A percentile compares a stretch with the other conserved stretches of the same genome.
These are phyloP conservation scores for Adenanthera pavonina DNA, from an alignment of 306 rosid genomes.

Conservation along the genomic window DNA sequence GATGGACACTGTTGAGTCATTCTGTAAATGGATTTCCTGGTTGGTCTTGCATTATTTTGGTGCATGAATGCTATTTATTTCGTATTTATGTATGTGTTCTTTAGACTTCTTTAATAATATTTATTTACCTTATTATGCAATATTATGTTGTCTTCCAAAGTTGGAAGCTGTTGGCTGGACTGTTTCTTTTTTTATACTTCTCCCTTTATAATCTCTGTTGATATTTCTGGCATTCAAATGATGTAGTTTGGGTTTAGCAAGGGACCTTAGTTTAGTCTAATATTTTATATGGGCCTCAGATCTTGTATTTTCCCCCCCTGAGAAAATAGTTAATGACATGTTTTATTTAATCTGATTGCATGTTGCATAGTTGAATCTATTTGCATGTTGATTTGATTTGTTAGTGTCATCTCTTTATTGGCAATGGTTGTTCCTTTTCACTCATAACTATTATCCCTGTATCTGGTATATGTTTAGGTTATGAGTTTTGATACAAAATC, in stretches of 20 bases:
- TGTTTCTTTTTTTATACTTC: not conserved
- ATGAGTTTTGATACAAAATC: not conserved
- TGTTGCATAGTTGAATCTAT: not conserved
- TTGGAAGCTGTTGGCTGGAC: not conserved
- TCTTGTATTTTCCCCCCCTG: not conserved
- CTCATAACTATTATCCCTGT: not conserved
- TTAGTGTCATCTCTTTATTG: not conserved
- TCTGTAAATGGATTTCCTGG: conserved; percentile 15
- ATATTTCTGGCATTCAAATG: not conserved
- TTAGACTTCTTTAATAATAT: not conserved
- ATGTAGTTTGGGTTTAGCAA: not conserved
- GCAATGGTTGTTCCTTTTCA: not conserved
- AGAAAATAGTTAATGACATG: not conserved
- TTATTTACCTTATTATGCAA: not conserved
- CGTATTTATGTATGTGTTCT: not conserved
- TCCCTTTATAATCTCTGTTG: not conserved
- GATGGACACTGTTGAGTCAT: not conserved
- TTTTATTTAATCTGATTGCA: not conserved
- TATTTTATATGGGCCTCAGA: not conserved
- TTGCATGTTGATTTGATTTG: not conserved
- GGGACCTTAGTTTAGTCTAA: not conserved
- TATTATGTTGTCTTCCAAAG: not conserved
- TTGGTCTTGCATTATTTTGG: not conserved
- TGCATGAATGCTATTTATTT: not conserved
- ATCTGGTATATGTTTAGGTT: not conserved